These are phyloP conservation scores for Protea cynaroides DNA, from an alignment of 164 flowering plant species.

Conservation along the genomic window DNA sequence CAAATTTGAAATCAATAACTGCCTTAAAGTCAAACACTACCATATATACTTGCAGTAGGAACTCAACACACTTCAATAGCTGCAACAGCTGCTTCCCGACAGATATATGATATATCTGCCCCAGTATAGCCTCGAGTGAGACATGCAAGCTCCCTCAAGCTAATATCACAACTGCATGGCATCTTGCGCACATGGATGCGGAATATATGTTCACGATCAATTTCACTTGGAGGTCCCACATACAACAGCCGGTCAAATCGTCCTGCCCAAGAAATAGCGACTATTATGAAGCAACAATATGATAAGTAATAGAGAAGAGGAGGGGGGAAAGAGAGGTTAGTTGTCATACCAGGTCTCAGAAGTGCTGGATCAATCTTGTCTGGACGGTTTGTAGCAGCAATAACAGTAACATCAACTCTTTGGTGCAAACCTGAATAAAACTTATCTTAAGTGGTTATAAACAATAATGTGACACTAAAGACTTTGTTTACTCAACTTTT, in stretches of 20 bases:
- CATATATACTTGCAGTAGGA: not conserved
- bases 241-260: slow-evolving; percentile 90
- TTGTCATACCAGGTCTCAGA: slow-evolving; percentile 68
- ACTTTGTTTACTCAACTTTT: not conserved
- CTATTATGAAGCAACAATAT: not conserved
- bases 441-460: not conserved
- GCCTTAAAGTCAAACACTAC: not conserved
- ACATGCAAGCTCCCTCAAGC: slow-evolving; percentile 50
- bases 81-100: slow-evolving; percentile 71
- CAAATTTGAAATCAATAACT: not conserved
- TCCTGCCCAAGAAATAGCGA: slow-evolving; percentile 39
- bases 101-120: slow-evolving; percentile 76
- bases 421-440: slow-evolving; percentile 63
- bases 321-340: slow-evolving; percentile 6
- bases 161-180: slow-evolving; percentile 64
- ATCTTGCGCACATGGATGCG: slow-evolving; percentile 60
- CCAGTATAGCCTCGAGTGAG: slow-evolving; percentile 84
- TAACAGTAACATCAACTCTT: slow-evolving; percentile 83
- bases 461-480: not conserved
- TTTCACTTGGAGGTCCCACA: slow-evolving; percentile 81
- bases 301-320: not conserved
- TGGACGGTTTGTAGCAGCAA: slow-evolving; percentile 98
- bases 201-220: slow-evolving; percentile 76
- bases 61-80: slow-evolving; percentile 62
- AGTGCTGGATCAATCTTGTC: slow-evolving; percentile 97